Base-by-base conservation (phyloP, 140 eudicot genomes). In the Oenanthe javanica region DNA sequence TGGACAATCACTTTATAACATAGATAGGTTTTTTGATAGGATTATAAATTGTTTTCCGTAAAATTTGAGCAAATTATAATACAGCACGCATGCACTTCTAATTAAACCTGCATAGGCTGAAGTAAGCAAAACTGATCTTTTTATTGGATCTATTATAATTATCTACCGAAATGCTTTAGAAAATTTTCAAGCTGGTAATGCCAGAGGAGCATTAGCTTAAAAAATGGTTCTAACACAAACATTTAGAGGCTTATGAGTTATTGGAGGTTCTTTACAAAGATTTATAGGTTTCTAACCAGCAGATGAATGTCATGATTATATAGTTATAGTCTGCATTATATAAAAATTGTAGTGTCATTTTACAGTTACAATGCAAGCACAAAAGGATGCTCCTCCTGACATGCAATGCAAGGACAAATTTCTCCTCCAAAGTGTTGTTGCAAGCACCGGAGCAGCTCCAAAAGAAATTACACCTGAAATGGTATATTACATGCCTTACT, bases 301-400 rank as follows among this genome's bases (percentile, higher is more conserved):
- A 63, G 70, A 23, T 23, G 11, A 63, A 23, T 63, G 38, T 23
- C 38, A 9, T 23, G 15, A 2, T 23, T 9, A 31, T 31, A 31
- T 31, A 63, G 38, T 59, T 59, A 59, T 59, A 57, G 0, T 57
- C 23, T 59, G 67, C 27, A 21, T 21, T 21, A 1, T 8, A 8
- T 27, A 9, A 9, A 27, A 66, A 25, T 11, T 23, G 7, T 11
- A 19, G n/a, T 47, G 25, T 80, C 73, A 55, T 79, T 54, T 38
- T 52, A 67, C 86, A 88, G 96, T 91, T 45, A 89, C 90, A 73
- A 91, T 89, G 96, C 90, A 89, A 82, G 93, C 93, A 59, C 93
- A 89, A 77, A 89, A 86, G 84, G 93, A 86, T 85, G 90, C 87
- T 70, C 93, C 96, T 84, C 79, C 90, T 21, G 89, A 86, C 78